phyloP scores from a whole-genome alignment of 257 asterid species.

The Gynochthodes officinalis region DNA sequence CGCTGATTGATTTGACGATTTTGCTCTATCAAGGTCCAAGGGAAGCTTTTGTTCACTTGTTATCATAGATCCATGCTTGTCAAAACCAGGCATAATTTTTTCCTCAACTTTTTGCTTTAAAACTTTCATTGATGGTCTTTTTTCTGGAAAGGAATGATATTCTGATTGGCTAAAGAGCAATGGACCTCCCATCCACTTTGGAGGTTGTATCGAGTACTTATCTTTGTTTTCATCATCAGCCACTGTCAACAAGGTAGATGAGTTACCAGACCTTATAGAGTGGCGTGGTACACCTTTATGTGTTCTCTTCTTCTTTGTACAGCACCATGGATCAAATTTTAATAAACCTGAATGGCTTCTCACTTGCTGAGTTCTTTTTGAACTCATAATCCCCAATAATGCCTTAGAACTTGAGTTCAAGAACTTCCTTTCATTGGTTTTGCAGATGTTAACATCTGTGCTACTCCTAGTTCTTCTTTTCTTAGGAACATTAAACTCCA shows the following conservation, averaged over 20 bases:
- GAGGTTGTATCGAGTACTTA: slow-evolving; percentile 26
- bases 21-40: slow-evolving; percentile 22
- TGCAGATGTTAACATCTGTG: slow-evolving; percentile 18
- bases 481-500: slow-evolving; percentile 24
- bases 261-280: slow-evolving; percentile 30
- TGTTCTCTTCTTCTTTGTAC: slow-evolving; percentile 57
- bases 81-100: slow-evolving; percentile 22
- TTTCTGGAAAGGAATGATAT: slow-evolving; percentile 24
- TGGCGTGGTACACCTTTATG: slow-evolving; percentile 18
- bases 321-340: slow-evolving; percentile 38
- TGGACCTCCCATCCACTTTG: slow-evolving; percentile 27
- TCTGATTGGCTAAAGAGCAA: slow-evolving; percentile 31
- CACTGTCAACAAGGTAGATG: slow-evolving; percentile 19
- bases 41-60: slow-evolving; percentile 17
- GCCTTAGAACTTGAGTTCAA: slow-evolving; percentile 23
- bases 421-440: slow-evolving; percentile 20
- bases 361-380: slow-evolving; percentile 20
- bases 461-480: slow-evolving; percentile 29
- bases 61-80: slow-evolving; percentile 22
- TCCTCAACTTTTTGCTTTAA: slow-evolving; percentile 13
- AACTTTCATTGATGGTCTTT: slow-evolving; percentile 25
- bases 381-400: slow-evolving; percentile 26
- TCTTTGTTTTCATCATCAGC: slow-evolving; percentile 29
- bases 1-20: slow-evolving; percentile 24
- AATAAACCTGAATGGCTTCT: slow-evolving; percentile 17